Conservation (phyloP, 2,329 filamentous ascomycete genomes). For the Fusarium penzigii region DNA sequence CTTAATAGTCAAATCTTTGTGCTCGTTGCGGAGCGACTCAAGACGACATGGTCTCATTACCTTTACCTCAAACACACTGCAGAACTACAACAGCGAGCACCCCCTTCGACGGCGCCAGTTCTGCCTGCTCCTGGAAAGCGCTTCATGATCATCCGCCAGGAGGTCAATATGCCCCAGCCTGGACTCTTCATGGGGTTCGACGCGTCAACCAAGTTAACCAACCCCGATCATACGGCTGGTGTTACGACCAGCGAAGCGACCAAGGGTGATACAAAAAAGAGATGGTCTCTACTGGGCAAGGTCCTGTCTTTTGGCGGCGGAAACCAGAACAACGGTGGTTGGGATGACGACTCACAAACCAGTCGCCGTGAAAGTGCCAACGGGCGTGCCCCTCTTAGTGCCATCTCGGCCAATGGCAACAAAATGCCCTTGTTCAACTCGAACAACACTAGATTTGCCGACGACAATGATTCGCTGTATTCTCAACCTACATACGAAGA, state of each 20-base stretch:
- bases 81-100: slow-evolving; percentile 53
- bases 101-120: slow-evolving; percentile 77
- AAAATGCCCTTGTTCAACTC: slow-evolving; percentile 38
- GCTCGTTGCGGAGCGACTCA: slow-evolving; percentile 66
- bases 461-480: slow-evolving; percentile 53
- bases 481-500: slow-evolving; percentile 57
- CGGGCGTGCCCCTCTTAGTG: slow-evolving; percentile 36
- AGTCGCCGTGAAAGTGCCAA: slow-evolving; percentile 52
- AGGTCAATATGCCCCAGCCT: slow-evolving; percentile 52
- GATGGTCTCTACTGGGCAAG: slow-evolving; percentile 65
- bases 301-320: slow-evolving; percentile 47
- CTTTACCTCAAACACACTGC: slow-evolving; percentile 71
- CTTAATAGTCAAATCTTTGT: slow-evolving; percentile 66
- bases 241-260: slow-evolving; percentile 26
- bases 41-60: slow-evolving; percentile 77
- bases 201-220: slow-evolving; percentile 37
- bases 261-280: slow-evolving; percentile 53
- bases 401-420: slow-evolving; percentile 26
- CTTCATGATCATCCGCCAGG: slow-evolving; percentile 86
- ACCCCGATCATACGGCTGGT: slow-evolving; percentile 19
- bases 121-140: slow-evolving; percentile 82
- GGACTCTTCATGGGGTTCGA: slow-evolving; percentile 54
- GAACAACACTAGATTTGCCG: too few species aligned
- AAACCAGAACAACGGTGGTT: slow-evolving; percentile 20
- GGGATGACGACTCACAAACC: slow-evolving; percentile 50